A percentile compares a stretch with the other conserved stretches of the same genome.
Evolutionary conservation across 768 basidiomycete species (phyloP).

Genomic region (Galerina sulciceps): DNA sequence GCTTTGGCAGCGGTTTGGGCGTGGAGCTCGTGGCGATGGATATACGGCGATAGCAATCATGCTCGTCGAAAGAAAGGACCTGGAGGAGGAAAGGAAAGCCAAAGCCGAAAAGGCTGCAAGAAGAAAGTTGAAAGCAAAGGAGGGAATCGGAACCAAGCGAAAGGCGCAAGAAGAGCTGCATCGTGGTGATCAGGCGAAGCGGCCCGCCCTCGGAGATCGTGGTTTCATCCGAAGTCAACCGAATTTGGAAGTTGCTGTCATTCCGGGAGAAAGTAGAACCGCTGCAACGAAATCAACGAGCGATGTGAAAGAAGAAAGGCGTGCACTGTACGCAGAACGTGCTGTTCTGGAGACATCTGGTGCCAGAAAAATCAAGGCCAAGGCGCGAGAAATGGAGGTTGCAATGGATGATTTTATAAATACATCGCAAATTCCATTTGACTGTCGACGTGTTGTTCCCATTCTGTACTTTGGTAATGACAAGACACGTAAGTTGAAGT

Average conservation of each 20-base stretch:
- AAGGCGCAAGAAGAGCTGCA: neutral
- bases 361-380: no score
- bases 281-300: neutral
- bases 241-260: no score
- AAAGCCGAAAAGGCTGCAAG: conserved; percentile 2
- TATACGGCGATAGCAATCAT: conserved; percentile 23
- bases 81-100: conserved; percentile 22
- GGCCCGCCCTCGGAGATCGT: neutral
- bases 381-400: neutral
- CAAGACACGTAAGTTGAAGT: neutral
- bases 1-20: conserved; percentile 39
- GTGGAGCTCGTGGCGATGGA: conserved; percentile 22
- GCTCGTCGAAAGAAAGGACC: conserved; percentile 31
- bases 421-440: neutral
- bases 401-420: conserved; percentile 9
- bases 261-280: no score
- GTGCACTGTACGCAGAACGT: no score
- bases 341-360: no score
- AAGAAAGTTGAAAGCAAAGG: no score
- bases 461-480: neutral
- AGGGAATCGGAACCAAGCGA: no score
- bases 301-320: neutral
- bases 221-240: no score
- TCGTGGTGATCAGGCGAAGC: neutral
- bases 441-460: neutral